phyloP scores from a whole-genome alignment of 2,329 filamentous ascomycete species.

The Clathrospora elynae region DNA sequence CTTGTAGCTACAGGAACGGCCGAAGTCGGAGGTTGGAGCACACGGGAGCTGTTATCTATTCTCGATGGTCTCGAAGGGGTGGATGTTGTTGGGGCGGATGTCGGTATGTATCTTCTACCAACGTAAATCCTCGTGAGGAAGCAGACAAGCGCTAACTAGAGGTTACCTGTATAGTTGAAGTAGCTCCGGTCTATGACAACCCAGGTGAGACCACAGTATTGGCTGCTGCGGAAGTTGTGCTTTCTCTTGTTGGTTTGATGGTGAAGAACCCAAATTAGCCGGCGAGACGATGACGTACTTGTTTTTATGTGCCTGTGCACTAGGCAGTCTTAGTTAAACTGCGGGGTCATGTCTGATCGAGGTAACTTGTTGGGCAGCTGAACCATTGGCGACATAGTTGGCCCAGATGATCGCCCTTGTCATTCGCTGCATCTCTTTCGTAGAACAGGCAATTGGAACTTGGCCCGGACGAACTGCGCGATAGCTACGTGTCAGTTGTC shows the following conservation, averaged over 20 bases:
- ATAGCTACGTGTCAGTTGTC: no score
- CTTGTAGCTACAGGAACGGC: slow-evolving; percentile 61
- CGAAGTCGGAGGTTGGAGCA: slow-evolving; percentile 66
- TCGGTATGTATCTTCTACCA: slow-evolving; percentile 47
- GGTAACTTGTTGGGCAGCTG: not conserved
- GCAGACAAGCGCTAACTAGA: slow-evolving; percentile 8
- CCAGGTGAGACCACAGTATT: slow-evolving; percentile 63
- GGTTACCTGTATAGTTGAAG: slow-evolving; percentile 56
- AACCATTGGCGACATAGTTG: no score
- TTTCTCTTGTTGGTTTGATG: slow-evolving; percentile 57
- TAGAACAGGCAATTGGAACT: no score
- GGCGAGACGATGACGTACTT: not conserved
- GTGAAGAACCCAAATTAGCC: slow-evolving; percentile 48
- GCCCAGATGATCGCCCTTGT: not conserved
- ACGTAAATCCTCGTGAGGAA: not conserved
- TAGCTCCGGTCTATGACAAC: slow-evolving; percentile 66
- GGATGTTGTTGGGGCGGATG: slow-evolving; percentile 64
- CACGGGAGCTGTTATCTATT: slow-evolving; percentile 63
- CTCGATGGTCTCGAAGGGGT: slow-evolving; percentile 63
- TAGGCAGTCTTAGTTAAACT: not conserved
- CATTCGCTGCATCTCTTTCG: no score
- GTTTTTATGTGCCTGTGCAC: not conserved
- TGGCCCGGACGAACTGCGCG: no score
- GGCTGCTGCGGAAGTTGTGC: slow-evolving; percentile 60
- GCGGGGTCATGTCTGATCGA: not conserved